Percentiles rank a stretch among this genome's conserved stretches.
Conservation (phyloP, 129 eudicot species). For the Artemisia argyi region DNA sequence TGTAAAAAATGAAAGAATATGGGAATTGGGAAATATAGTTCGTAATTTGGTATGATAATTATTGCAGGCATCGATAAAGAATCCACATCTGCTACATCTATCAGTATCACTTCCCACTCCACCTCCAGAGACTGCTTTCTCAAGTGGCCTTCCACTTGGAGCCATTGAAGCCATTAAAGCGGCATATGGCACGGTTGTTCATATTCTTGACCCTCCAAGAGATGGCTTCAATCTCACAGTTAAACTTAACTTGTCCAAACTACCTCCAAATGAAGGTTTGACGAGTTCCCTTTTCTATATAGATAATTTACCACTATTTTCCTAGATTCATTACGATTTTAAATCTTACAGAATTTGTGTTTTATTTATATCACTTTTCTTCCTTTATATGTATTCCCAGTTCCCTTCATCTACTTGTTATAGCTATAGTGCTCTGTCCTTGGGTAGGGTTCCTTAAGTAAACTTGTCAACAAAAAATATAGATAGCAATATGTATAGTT, state of each 20-base stretch:
- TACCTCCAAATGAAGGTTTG: constrained; percentile 89
- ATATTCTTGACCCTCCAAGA: constrained; percentile 97
- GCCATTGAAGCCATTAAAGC: constrained; percentile 94
- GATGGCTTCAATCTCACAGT: constrained; percentile 93
- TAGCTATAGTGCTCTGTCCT: not conserved
- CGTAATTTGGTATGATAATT: not conserved
- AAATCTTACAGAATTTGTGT: not conserved
- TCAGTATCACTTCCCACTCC: constrained; percentile 84
- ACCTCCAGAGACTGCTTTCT: constrained; percentile 73
- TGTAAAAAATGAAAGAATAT: not conserved
- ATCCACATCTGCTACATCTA: constrained; percentile 65
- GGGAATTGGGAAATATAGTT: constrained; percentile 7
- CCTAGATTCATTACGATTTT: not conserved
- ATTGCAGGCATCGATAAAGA: constrained; percentile 82
- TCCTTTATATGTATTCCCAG: not conserved
- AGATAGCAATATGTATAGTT: not conserved
- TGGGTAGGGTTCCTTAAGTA: not conserved
- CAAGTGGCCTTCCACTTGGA: constrained; percentile 85
- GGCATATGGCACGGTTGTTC: constrained; percentile 68
- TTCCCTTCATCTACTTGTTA: constrained; percentile 1
- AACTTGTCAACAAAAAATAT: not conserved
- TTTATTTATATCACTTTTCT: not conserved
- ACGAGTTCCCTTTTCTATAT: constrained; percentile 37
- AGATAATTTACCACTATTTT: not conserved
- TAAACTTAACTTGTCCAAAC: constrained; percentile 86